Evolutionary conservation across 176 grass and related monocot genomes (phyloP).

Genomic region (Chloris gayana): DNA sequence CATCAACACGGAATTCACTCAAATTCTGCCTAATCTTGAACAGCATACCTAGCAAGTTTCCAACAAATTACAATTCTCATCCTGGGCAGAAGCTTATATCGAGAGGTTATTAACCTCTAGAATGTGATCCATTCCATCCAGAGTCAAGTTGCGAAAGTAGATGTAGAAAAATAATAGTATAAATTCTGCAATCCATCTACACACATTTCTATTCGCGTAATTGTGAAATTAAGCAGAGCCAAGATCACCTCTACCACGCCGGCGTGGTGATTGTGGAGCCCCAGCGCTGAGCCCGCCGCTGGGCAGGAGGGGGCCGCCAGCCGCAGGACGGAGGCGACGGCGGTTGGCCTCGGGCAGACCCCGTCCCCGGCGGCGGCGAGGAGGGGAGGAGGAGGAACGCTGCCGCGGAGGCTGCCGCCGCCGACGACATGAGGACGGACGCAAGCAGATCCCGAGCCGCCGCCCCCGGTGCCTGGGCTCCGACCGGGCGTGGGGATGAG

Average conservation of each 20-base stretch:
- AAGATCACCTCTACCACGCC: constrained; percentile 43
- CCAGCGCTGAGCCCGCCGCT: neutral
- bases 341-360: constrained; percentile 30
- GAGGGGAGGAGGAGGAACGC: constrained; percentile 39
- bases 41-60: neutral
- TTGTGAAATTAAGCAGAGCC: neutral
- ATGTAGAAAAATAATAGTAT: neutral
- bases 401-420: constrained; percentile 20
- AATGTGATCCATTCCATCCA: neutral
- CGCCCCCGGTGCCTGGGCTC: neutral
- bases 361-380: constrained; percentile 34
- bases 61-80: neutral
- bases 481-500: neutral
- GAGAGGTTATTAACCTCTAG: neutral
- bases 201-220: neutral
- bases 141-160: neutral
- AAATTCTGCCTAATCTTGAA: neutral
- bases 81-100: neutral
- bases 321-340: constrained; percentile 26
- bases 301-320: constrained; percentile 3
- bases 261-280: constrained; percentile 4
- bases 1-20: neutral
- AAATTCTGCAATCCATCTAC: neutral
- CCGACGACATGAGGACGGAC: constrained; percentile 17
- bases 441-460: constrained; percentile 16